phyloP scores from a whole-genome alignment of 202 grass and related monocot species.

The Schoenoplectus tabernaemontani region DNA sequence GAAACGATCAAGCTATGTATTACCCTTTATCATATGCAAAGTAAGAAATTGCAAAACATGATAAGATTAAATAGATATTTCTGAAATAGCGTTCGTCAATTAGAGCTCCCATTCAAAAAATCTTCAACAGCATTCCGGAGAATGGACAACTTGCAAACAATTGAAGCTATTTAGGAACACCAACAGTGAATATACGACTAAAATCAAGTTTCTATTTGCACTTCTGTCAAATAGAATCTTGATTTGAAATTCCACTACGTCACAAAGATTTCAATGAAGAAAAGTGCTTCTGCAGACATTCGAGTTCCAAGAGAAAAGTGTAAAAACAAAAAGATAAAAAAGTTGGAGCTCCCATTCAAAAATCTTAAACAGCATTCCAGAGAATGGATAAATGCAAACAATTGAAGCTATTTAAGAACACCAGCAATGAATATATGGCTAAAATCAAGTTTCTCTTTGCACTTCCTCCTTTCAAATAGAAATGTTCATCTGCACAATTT shows the following conservation, averaged over 20 bases:
- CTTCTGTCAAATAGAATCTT: neutral
- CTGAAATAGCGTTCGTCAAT: neutral
- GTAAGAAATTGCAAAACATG: neutral
- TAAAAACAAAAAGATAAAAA: neutral
- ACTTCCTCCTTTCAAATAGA: neutral
- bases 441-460: neutral
- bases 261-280: neutral
- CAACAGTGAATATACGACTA: neutral
- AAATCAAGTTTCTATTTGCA: neutral
- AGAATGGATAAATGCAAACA: conserved; percentile 19
- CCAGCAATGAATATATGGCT: neutral
- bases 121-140: conserved; percentile 24
- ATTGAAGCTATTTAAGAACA: conserved; percentile 26
- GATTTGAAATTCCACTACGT: neutral
- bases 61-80: neutral
- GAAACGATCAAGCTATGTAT: neutral
- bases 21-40: neutral
- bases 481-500: neutral
- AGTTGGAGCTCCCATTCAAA: conserved; percentile 8
- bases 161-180: conserved; percentile 23
- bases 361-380: conserved; percentile 27
- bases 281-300: neutral
- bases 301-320: neutral
- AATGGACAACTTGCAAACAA: conserved; percentile 18
- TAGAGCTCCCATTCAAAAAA: conserved; percentile 11